Base-by-base conservation (phyloP, 805 yeast species). In the Yarrowia sp. region DNA sequence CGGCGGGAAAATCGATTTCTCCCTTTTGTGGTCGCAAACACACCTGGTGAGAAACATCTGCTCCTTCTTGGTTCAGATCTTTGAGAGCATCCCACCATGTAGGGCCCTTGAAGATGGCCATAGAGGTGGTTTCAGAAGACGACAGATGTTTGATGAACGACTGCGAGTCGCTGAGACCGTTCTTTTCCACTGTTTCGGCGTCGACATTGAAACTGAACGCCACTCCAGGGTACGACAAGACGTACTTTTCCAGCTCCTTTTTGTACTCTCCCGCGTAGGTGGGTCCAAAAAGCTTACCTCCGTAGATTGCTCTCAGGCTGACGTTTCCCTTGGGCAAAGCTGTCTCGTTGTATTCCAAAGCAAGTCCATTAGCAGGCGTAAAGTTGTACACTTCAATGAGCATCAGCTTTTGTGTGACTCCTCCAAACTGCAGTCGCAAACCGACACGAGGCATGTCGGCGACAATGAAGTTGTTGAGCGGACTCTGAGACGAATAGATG, bases 401-500 rank as follows among this genome's bases (percentile, higher is more conserved):
- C 44, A 42, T 13, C 50, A 58, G 50, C 8, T 58, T 42, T 14
- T 58, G 64, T 4, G 64, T 42, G 10, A 43, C 39, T 8, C 64
- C 64, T 9, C 40, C 39, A 33, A 58, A 58, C 30, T 42, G 50
- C n/a, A 58, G 9, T 5, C 50, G 30, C 17, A 58, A 13, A 5
- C 64, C 64, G 30, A 43, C 64, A 33, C 64, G 49, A 19, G 49
- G 33, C 50, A 58, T 33, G 19, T 42, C 49, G 9, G 33, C 49
- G 4, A 58, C 50, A 6, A 58, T 34, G 40, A 42, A 58, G 40
- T 58, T 58, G 24, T 12, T 39, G 9, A 58, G 50, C 9, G 64
- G 64, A 19, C 34, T 58, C n/a, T 58, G 64, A 4, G 49, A n/a
- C 64, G 64, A 58, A 33, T 58, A 58, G 50, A 58, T 58, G 64